A percentile compares a stretch with the other conserved stretches of the same genome.
These are phyloP conservation scores for Lodderomyces margitis DNA, from an alignment of 1,139 yeast genomes.

Conservation along the genomic window DNA sequence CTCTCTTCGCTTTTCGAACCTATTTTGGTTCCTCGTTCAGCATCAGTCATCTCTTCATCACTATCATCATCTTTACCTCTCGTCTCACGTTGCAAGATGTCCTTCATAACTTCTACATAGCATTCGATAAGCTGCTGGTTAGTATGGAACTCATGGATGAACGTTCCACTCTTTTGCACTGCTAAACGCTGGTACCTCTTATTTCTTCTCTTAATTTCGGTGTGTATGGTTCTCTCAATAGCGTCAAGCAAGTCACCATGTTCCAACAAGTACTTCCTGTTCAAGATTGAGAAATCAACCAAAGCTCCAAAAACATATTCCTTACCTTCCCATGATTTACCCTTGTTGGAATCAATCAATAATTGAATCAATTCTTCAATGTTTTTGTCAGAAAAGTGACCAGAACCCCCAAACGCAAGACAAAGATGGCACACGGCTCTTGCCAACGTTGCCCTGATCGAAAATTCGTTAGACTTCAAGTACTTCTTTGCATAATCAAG, in stretches of 20 bases:
- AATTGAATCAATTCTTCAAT: slow-evolving; percentile 46
- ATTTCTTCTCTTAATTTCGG: slow-evolving; percentile 70
- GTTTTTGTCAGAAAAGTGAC: slow-evolving; percentile 26
- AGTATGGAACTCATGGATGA: slow-evolving; percentile 38
- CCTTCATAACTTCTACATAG: slow-evolving; percentile 38
- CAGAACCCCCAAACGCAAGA: slow-evolving; percentile 35
- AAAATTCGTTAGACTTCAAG: slow-evolving; percentile 59
- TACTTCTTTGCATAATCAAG: slow-evolving; percentile 48
- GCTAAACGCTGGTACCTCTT: slow-evolving; percentile 58
- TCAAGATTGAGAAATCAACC: slow-evolving; percentile 54
- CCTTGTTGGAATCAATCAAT: slow-evolving; percentile 63
- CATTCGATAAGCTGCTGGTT: slow-evolving; percentile 35
- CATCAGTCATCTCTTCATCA: slow-evolving; percentile 31
- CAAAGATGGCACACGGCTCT: slow-evolving; percentile 65
- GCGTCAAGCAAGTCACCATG: slow-evolving; percentile 18
- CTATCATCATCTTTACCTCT: slow-evolving; percentile 21
- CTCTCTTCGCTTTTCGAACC: slow-evolving; percentile 38
- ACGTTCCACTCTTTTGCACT: slow-evolving; percentile 50
- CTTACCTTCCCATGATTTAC: slow-evolving; percentile 89
- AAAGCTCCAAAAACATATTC: slow-evolving; percentile 72
- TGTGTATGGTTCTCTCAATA: slow-evolving; percentile 45
- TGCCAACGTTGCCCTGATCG: slow-evolving; percentile 70
- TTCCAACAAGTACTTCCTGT: slow-evolving; percentile 24
- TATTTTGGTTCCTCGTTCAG: slow-evolving; percentile 23
- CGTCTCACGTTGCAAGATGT: slow-evolving; percentile 20